These are phyloP conservation scores for Paramecium sexaurelia DNA, from an alignment of 73 alveolate species.

Conservation along the genomic window DNA sequence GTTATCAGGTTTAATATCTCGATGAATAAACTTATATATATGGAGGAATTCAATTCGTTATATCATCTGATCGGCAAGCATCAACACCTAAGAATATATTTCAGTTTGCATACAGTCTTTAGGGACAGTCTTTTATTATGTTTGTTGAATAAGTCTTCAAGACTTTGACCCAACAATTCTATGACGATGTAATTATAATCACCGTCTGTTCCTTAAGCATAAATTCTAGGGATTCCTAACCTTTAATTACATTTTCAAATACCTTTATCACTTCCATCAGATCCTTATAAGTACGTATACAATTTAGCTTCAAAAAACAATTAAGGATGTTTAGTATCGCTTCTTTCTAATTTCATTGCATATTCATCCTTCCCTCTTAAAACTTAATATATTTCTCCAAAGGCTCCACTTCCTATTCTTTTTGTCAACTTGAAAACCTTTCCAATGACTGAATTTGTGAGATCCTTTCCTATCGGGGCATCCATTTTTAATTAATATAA, in stretches of 20 bases:
- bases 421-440: conserved; percentile 77
- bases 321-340: conserved; percentile 73
- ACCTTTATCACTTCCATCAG: conserved; percentile 52
- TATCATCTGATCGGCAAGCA: conserved; percentile 62
- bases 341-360: conserved; percentile 81
- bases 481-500: conserved; percentile 15
- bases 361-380: conserved; percentile 61
- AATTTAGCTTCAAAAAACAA: conserved; percentile 65
- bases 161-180: conserved; percentile 90
- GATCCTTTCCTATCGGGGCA: conserved; percentile 44
- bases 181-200: conserved; percentile 86
- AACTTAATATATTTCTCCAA: conserved; percentile 87
- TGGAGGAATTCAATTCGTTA: conserved; percentile 73
- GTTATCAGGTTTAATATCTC: conserved; percentile 93
- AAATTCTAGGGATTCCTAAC: conserved; percentile 68
- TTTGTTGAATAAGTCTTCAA: conserved; percentile 84
- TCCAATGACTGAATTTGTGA: conserved; percentile 63
- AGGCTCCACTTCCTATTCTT: conserved; percentile 87
- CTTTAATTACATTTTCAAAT: neutral
- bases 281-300: conserved; percentile 62
- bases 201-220: conserved; percentile 73
- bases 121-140: conserved; percentile 62
- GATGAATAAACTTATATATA: conserved; percentile 75
- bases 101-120: conserved; percentile 50
- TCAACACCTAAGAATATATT: conserved; percentile 62